A percentile compares a stretch with the other conserved stretches of the same genome.
Evolutionary conservation across 2,329 filamentous ascomycete genomes (phyloP).

Genomic region (Thelonectria rubi): DNA sequence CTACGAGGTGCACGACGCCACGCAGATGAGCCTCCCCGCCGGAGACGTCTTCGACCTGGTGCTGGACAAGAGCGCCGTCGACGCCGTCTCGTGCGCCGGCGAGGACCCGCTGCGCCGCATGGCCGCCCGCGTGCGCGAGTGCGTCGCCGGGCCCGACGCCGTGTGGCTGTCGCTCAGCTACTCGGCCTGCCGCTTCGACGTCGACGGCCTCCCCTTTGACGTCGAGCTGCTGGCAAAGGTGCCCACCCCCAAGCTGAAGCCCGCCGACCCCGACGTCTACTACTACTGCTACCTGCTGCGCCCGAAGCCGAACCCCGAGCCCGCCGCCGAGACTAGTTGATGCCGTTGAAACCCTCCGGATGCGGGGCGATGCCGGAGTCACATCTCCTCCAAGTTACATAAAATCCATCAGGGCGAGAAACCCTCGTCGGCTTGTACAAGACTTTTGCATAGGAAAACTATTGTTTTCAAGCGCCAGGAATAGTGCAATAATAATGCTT

Average conservation of each 20-base stretch:
- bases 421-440: neutral
- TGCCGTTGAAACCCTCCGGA: no score
- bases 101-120: conserved; percentile 50
- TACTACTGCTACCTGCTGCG: conserved; percentile 57
- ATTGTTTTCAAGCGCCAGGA: no score
- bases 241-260: conserved; percentile 51
- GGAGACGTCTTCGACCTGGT: conserved; percentile 51
- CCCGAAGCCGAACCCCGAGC: conserved; percentile 36
- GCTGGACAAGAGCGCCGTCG: conserved; percentile 60
- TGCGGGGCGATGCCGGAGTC: no score
- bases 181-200: conserved; percentile 53
- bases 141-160: conserved; percentile 47
- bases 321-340: neutral
- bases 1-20: conserved; percentile 58
- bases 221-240: conserved; percentile 55
- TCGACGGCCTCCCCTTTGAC: conserved; percentile 51
- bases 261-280: conserved; percentile 57
- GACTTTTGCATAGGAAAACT: neutral
- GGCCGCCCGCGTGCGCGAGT: conserved; percentile 48
- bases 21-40: conserved; percentile 43
- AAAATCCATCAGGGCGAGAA: no score
- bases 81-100: conserved; percentile 59
- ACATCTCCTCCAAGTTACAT: no score
- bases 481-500: no score
- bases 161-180: conserved; percentile 61